Base-by-base conservation (phyloP, 768 basidiomycete genomes). In the Rhizopogon rudus region DNA sequence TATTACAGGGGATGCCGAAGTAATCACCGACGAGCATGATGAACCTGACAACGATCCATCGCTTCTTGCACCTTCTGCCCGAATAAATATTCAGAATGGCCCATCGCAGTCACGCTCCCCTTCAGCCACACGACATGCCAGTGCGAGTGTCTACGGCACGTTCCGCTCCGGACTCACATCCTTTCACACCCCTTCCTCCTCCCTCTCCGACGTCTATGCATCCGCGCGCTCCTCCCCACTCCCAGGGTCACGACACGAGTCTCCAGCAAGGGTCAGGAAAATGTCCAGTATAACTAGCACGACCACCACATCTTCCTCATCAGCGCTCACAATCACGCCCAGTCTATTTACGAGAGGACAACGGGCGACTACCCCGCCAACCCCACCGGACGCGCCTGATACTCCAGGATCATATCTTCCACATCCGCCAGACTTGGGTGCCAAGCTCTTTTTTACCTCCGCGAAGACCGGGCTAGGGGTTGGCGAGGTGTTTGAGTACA, bases 381-480 rank as follows among this genome's bases (percentile, higher is more conserved):
- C 67, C 14, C 63, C 65, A 0, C 44, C 61, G 17, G 45, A 46
- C 31, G 12, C 31, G 2, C 45, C 60, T 14, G 46, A 51, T 3
- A 35, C 37, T 55, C 52, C 63, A 17, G 31, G 33, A 50, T 45
- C 51, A 55, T 51, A 37, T 52, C 58, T 57, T 59, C 57, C 55
- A 52, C 55, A 61, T 0, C 58, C 62, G 1, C 79, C 75, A 0
- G 83, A 81, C 31, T 73, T 67, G 1, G 80, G 85, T 3, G 84
- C 88, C 0, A 81, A 75, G 66, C 70, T 91, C 10, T 88, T 91
- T 67, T 86, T 87, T 63, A 81, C 87, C 6, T 88, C 85, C 1
- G 89, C 91, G 3, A 89, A 89, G 69, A 89, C 87, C 4, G 91
- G 91, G 0, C 77, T 81, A 37, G 84, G 87, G 7, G 87, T 91